Base-by-base conservation (phyloP, 257 asterid genomes). In the Gentiana macrophylla region DNA sequence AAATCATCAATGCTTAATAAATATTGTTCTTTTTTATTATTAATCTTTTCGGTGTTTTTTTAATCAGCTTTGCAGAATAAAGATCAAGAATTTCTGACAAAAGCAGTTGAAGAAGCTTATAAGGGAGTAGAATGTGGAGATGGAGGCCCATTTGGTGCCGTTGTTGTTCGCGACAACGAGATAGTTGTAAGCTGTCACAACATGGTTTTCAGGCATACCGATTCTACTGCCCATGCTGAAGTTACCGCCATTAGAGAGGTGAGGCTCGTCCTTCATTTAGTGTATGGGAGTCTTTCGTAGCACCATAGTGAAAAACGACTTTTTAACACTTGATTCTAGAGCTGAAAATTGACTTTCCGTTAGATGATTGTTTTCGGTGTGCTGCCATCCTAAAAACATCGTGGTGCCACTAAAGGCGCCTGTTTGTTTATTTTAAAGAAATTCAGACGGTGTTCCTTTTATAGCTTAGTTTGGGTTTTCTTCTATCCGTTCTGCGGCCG, bases 81-180 rank as follows among this genome's bases (percentile, higher is more conserved):
- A 73, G 99, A 92, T 62, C 92, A 88, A 77, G 84, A 84, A 62
- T 92, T 88, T 78, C 59, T 92, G 79, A 77, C 91, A 47, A 80
- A 45, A 68, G 99, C 99, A 36, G 94, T 92, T 49, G 97, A 86
- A 77, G 99, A 88, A 80, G 99, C 99, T 62, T 92, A 92, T 75
- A 75, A 65, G 74, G 99, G 97, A 52, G 97, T 92, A 52, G 97
- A 92, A 12, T 65, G 80, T 77, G 99, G 97, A 41, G 78, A 92
- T 63, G 99, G 99, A 66, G 94, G 97, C 52, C 97, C 99, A 64
- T 92, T 92, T 70, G 99, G 99, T 63, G 99, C 99, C 47, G 97
- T 92, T 56, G 86, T 92, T 54, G 99, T 92, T 66, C 62, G 64
- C 62, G 71, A 92, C 51, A 88, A 79, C 62, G 99, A 86, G 72